Conservation (phyloP, 2,329 filamentous ascomycete species). For the Talaromyces rugulosus region DNA sequence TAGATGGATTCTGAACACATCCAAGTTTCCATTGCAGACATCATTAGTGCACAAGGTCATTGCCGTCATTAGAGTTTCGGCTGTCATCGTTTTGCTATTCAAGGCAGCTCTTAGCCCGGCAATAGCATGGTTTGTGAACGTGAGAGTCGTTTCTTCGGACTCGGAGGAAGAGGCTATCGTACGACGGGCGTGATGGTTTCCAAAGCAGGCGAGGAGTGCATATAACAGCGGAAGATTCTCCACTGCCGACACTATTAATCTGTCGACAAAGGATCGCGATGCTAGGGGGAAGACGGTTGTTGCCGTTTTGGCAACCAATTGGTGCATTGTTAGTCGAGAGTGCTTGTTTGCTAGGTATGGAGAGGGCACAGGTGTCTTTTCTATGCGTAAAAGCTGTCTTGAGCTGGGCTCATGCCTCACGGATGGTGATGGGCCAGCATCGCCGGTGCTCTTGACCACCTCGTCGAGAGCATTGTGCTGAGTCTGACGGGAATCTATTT, state of each 20-base stretch:
- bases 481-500: neutral
- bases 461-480: neutral
- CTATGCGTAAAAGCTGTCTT: neutral
- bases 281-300: conserved; percentile 25
- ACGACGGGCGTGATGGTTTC: conserved; percentile 27
- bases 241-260: conserved; percentile 20
- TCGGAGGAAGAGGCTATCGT: conserved; percentile 13
- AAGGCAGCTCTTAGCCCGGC: conserved; percentile 20
- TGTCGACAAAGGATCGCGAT: conserved; percentile 20
- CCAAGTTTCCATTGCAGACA: conserved; percentile 29
- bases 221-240: conserved; percentile 24
- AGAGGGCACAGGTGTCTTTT: neutral
- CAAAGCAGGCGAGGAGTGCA: conserved; percentile 24
- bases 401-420: neutral
- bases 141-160: conserved; percentile 17
- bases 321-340: conserved; percentile 23
- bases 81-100: conserved; percentile 12
- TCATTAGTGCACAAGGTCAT: conserved; percentile 30
- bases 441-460: neutral
- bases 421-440: neutral
- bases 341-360: conserved; percentile 11
- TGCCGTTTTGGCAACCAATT: conserved; percentile 23
- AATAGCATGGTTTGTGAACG: conserved; percentile 26
- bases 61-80: conserved; percentile 24
- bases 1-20: conserved; percentile 24